Percentiles rank a stretch among this genome's conserved stretches.
These are phyloP conservation scores for Coriolopsis trogii DNA, from an alignment of 1,284 basidiomycete genomes.

Conservation along the genomic window DNA sequence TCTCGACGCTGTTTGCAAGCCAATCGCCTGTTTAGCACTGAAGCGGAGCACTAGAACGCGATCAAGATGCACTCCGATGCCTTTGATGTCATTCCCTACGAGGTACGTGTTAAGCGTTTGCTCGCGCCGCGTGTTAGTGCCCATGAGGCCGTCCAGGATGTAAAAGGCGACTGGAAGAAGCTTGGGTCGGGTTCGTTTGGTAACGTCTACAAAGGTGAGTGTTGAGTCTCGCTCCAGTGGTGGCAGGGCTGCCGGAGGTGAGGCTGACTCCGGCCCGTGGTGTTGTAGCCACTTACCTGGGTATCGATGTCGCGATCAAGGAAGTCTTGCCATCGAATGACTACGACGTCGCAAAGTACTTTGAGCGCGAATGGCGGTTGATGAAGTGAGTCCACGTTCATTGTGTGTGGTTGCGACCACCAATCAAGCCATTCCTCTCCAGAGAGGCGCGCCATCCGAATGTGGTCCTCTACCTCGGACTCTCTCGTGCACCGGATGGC, in stretches of 20 bases:
- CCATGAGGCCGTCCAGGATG: slow-evolving; percentile 57
- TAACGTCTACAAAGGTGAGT: slow-evolving; percentile 84
- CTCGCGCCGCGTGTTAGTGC: slow-evolving; percentile 2
- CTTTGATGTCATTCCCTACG: slow-evolving; percentile 83
- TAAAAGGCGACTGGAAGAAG: slow-evolving; percentile 86
- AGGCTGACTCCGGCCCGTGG: slow-evolving; percentile 1
- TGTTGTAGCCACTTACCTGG: slow-evolving; percentile 79
- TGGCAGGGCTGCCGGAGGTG: neutral
- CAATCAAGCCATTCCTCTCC: slow-evolving; percentile 4
- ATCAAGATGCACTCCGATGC: slow-evolving; percentile 52
- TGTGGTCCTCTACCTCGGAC: slow-evolving; percentile 92
- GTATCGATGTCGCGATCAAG: slow-evolving; percentile 96
- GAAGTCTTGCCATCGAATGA: slow-evolving; percentile 89
- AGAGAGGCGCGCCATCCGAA: slow-evolving; percentile 89
- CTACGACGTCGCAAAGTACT: slow-evolving; percentile 96
- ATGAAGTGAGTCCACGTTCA: slow-evolving; percentile 65
- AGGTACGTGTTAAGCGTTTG: slow-evolving; percentile 47
- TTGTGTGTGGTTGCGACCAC: neutral
- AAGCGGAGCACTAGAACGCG: slow-evolving; percentile 2
- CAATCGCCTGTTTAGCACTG: too few species aligned
- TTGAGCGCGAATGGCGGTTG: slow-evolving; percentile 95
- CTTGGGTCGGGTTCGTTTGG: slow-evolving; percentile 92
- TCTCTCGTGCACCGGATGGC: slow-evolving; percentile 87
- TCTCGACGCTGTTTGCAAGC: too few species aligned
- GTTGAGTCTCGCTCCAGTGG: neutral